Evolutionary conservation across 805 yeast species (phyloP).

Genomic region (Candida golubevii): DNA sequence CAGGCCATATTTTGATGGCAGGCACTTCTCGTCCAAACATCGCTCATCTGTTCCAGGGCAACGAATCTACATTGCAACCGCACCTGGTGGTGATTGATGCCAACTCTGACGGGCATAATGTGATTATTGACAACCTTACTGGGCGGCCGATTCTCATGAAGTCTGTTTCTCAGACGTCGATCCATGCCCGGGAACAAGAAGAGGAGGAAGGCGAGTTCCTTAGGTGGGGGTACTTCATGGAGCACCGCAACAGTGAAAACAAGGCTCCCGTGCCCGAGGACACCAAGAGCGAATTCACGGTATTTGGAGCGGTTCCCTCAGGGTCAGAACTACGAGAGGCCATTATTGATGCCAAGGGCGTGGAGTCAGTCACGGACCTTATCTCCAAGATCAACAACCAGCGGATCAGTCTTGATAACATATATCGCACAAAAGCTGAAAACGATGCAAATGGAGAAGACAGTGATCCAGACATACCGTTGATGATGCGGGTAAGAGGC

Average conservation of each 20-base stretch:
- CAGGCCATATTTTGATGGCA: slow-evolving; percentile 47
- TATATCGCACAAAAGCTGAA: slow-evolving; percentile 30
- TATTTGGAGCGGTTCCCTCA: slow-evolving; percentile 44
- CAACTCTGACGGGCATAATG: slow-evolving; percentile 45
- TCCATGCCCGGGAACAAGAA: slow-evolving; percentile 72
- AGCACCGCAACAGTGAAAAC: slow-evolving; percentile 45
- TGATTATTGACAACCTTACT: slow-evolving; percentile 62
- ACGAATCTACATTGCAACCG: slow-evolving; percentile 42
- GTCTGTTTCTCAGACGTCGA: slow-evolving; percentile 58
- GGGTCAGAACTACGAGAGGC: slow-evolving; percentile 55
- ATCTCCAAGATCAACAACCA: slow-evolving; percentile 61
- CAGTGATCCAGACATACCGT: too few relatives aligned
- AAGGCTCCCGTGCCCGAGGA: slow-evolving; percentile 6
- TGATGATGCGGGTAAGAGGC: background rate
- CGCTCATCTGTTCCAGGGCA: slow-evolving; percentile 8
- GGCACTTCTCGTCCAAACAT: slow-evolving; percentile 4
- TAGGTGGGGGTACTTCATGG: slow-evolving; percentile 77
- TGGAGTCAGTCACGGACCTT: slow-evolving; percentile 62
- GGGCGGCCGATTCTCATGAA: slow-evolving; percentile 69
- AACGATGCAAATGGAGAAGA: background rate
- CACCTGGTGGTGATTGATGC: slow-evolving; percentile 72
- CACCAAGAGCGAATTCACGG: slow-evolving; percentile 20
- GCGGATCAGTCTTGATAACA: slow-evolving; percentile 46
- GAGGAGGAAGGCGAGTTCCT: slow-evolving; percentile 92
- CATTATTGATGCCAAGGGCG: slow-evolving; percentile 71